phyloP scores from a whole-genome alignment of 2,329 filamentous ascomycete species.

The Exophiala sideris region DNA sequence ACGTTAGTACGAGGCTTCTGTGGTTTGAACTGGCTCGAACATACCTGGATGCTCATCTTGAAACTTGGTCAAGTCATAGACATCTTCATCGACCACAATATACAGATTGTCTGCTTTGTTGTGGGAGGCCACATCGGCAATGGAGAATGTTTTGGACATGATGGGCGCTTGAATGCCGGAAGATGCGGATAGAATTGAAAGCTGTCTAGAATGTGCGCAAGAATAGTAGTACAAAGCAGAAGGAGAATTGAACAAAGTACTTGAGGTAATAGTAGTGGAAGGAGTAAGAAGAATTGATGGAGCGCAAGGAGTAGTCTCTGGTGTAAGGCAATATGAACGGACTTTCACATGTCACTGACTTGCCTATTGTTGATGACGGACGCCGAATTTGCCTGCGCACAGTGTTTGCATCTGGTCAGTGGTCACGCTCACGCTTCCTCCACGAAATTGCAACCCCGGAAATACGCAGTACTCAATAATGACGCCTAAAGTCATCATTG shows the following conservation, averaged over 20 bases:
- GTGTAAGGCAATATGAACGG: background rate
- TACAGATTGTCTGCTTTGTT: conserved; percentile 83
- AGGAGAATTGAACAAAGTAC: background rate
- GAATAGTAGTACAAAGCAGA: background rate
- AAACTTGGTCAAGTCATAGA: conserved; percentile 90
- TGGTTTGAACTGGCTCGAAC: conserved; percentile 12
- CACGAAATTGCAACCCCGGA: background rate
- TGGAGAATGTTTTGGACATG: conserved; percentile 87
- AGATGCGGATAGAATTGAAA: conserved; percentile 3
- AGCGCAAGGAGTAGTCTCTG: background rate
- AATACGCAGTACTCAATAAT: background rate
- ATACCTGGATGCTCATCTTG: conserved; percentile 72
- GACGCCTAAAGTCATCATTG: conserved; percentile 2
- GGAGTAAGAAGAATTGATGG: background rate
- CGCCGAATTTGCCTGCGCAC: background rate
- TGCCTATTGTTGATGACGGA: background rate
- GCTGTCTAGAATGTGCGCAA: background rate
- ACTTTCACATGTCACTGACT: conserved; percentile 2
- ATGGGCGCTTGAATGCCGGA: conserved; percentile 26
- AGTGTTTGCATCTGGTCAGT: background rate
- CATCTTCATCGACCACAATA: conserved; percentile 90
- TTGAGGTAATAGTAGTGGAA: background rate
- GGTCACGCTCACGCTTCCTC: conserved; percentile 7
- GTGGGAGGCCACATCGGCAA: conserved; percentile 83
- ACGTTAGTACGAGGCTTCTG: conserved; percentile 15